These are phyloP conservation scores for Monosporascus ibericus DNA, from an alignment of 2,329 filamentous ascomycete genomes.

Conservation along the genomic window DNA sequence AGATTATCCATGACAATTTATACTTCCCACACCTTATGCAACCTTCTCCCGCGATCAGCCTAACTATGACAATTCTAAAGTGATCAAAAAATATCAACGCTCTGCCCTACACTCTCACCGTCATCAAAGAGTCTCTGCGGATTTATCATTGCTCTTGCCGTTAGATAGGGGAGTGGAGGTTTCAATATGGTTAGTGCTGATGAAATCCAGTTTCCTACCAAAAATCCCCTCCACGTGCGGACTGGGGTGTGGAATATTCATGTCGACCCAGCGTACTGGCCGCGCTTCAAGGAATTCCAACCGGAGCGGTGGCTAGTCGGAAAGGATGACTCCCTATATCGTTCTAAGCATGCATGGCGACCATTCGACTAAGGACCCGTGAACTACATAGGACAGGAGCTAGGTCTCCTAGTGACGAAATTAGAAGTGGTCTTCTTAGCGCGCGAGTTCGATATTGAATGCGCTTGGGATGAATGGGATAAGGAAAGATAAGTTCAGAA, in stretches of 20 bases:
- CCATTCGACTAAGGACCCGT: slow-evolving; percentile 26
- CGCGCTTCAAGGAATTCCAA: slow-evolving; percentile 26
- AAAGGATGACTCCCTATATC: slow-evolving; percentile 12
- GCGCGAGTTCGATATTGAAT: slow-evolving; percentile 15
- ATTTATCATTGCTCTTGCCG: neutral
- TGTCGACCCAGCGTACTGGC: slow-evolving; percentile 22
- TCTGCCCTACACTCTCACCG: neutral
- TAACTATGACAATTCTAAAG: too few species aligned
- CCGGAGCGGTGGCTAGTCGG: slow-evolving; percentile 31
- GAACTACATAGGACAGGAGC: slow-evolving; percentile 23
- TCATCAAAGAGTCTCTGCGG: neutral
- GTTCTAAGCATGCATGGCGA: slow-evolving; percentile 20
- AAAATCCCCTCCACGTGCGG: neutral
- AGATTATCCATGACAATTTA: too few species aligned
- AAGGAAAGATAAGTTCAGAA: neutral
- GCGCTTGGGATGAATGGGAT: slow-evolving; percentile 5
- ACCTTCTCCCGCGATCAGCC: too few species aligned
- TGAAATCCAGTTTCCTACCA: neutral
- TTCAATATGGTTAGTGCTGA: neutral
- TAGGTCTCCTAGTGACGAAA: slow-evolving; percentile 21
- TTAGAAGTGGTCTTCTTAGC: slow-evolving; percentile 17
- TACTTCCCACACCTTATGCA: too few species aligned
- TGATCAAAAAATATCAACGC: neutral
- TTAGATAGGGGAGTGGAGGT: neutral
- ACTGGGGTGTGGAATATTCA: neutral